A percentile compares a stretch with the other conserved stretches of the same genome.
These are phyloP conservation scores for Rhizophora mangle DNA, from an alignment of 345 rosid species.

Conservation along the genomic window DNA sequence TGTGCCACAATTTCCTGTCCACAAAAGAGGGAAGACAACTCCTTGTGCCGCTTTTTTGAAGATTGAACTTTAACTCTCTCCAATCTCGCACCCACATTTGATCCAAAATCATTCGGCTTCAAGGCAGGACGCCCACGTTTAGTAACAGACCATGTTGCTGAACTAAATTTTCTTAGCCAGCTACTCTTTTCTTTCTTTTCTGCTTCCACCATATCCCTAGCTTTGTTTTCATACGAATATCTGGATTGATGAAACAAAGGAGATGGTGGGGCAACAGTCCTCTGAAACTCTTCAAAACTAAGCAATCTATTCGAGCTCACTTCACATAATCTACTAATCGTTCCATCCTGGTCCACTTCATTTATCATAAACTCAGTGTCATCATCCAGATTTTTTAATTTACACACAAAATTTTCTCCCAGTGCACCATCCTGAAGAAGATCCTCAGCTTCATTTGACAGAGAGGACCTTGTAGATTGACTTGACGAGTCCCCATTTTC, in stretches of 20 bases:
- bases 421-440: conserved; percentile 18
- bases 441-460: conserved; percentile 29
- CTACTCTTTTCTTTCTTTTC: conserved; percentile 35
- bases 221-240: conserved; percentile 18
- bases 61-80: conserved; percentile 46
- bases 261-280: conserved; percentile 24
- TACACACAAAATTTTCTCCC: conserved; percentile 19
- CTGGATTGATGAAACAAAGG: conserved; percentile 25
- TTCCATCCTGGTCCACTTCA: conserved; percentile 30
- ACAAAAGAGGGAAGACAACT: conserved; percentile 17
- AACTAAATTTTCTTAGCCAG: conserved; percentile 55
- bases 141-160: conserved; percentile 28
- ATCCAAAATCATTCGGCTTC: conserved; percentile 31
- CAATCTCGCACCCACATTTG: conserved; percentile 12
- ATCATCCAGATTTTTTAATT: conserved; percentile 36
- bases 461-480: conserved; percentile 28
- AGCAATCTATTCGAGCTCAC: conserved; percentile 38
- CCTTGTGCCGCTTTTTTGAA: conserved; percentile 16
- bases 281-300: conserved; percentile 48
- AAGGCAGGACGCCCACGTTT: conserved; percentile 20
- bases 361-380: conserved; percentile 33
- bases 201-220: conserved; percentile 16
- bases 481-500: conserved; percentile 19
- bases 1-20: conserved; percentile 78
- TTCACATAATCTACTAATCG: conserved; percentile 29